Percentiles rank a stretch among this genome's conserved stretches.
phyloP scores from a whole-genome alignment of 1,139 yeast genomes.

The Yamadazyma jaroonii region DNA sequence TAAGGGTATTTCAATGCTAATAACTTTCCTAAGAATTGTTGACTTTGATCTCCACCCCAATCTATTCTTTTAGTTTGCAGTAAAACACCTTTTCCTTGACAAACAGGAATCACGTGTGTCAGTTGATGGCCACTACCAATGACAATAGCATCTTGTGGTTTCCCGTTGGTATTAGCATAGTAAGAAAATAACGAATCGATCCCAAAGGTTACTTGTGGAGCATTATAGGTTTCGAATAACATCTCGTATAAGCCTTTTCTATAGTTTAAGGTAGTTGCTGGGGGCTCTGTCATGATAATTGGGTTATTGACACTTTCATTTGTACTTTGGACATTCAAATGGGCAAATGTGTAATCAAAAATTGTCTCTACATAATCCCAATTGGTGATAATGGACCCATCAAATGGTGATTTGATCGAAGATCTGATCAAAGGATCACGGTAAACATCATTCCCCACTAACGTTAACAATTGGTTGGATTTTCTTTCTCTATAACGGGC shows the following conservation, averaged over 20 bases:
- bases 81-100: slow-evolving; percentile 62
- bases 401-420: slow-evolving; percentile 77
- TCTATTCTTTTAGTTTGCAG: slow-evolving; percentile 77
- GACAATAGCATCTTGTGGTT: slow-evolving; percentile 55
- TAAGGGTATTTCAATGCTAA: slow-evolving; percentile 85
- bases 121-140: slow-evolving; percentile 82
- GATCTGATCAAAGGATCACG: slow-evolving; percentile 68
- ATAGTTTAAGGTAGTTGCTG: slow-evolving; percentile 69
- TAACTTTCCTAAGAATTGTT: slow-evolving; percentile 59
- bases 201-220: slow-evolving; percentile 76
- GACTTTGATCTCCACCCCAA: slow-evolving; percentile 86
- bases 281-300: slow-evolving; percentile 73
- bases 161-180: slow-evolving; percentile 43
- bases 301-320: slow-evolving; percentile 69
- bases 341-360: slow-evolving; percentile 80
- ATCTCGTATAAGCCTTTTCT: slow-evolving; percentile 75
- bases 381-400: slow-evolving; percentile 80
- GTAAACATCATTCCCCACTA: slow-evolving; percentile 80
- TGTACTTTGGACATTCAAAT: slow-evolving; percentile 61
- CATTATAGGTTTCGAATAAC: slow-evolving; percentile 75
- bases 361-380: slow-evolving; percentile 90
- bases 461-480: slow-evolving; percentile 57
- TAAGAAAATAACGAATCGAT: slow-evolving; percentile 79
- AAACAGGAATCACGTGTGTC: slow-evolving; percentile 79
- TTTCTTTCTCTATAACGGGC: slow-evolving; percentile 81